Base-by-base conservation (phyloP, 371 early-diverging fungal species). In the Gilbertella persicaria region DNA sequence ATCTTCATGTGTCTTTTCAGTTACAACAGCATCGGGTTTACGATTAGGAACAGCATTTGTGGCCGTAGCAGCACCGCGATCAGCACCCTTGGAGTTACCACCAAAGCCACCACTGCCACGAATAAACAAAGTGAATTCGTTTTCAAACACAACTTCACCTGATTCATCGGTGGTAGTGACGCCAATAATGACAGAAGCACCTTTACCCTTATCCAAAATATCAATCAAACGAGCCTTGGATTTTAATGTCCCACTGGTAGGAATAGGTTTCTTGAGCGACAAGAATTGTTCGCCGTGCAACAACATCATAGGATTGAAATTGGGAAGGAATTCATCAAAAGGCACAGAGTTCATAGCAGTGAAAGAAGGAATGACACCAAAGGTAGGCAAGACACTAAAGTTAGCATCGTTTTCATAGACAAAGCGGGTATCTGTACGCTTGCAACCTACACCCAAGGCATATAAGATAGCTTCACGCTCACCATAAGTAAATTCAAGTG, bases 201-300 rank as follows among this genome's bases (percentile, higher is more conserved):
- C 95, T 77, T 95, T 96, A 63, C 95, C 96, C 85, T 97, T 98
- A 78, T 98, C 97, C 53, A 94, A 79, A 48, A 98, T 86, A 55
- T 97, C 98, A 50, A 99, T 78, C 41, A 97, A 64, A 60, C 80
- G 82, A 47, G 90, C 83, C 25, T 83, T 82, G 55, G 90, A 86
- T 46, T 71, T 80, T 42, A 98, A 73, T 26, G 76, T 87, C 53
- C 93, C 97, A 16, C 78, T 65, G 39, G 92, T 86, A 21, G 96
- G 95, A 20, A 96, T 72, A 24, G 94, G 90, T 55, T 83, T 84
- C 68, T 90, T 80, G 50, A 97, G 61, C 56, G 91, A 87, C 45
- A 95, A 72, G 80, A 87, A 97, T 75, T 98, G 98, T 72, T 98
- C 98, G 54, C 97, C 98, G 71, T 98, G 99, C 52, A 98, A 82